These are phyloP conservation scores for Blastobotrys serpentis DNA, from an alignment of 1,139 yeast genomes.

Conservation along the genomic window DNA sequence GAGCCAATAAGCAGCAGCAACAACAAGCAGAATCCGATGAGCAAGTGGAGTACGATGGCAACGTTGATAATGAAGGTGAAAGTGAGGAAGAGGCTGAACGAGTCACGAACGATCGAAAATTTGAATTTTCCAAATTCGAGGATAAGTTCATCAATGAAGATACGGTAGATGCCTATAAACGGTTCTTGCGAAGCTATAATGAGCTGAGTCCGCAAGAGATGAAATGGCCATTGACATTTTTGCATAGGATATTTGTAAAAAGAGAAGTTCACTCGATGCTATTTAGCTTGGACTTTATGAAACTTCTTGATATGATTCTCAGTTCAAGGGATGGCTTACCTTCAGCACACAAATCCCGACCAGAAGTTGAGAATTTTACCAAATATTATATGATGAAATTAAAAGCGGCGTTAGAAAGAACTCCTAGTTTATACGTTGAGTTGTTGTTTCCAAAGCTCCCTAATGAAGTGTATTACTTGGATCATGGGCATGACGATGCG, in stretches of 20 bases:
- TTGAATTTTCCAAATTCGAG: conserved; percentile 48
- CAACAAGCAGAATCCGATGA: conserved; percentile 35
- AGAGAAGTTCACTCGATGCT: conserved; percentile 59
- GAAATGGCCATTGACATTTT: conserved; percentile 50
- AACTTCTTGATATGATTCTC: conserved; percentile 49
- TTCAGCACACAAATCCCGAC: conserved; percentile 44
- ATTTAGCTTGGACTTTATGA: conserved; percentile 73
- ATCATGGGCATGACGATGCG: conserved; percentile 55
- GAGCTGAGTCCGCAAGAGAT: conserved; percentile 65
- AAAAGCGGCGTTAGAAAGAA: conserved; percentile 48
- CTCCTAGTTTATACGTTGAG: conserved; percentile 64
- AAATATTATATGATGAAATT: conserved; percentile 66
- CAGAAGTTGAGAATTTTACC: conserved; percentile 65
- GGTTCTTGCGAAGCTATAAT: conserved; percentile 51
- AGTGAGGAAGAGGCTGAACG: conserved; percentile 35
- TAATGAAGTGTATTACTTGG: conserved; percentile 45
- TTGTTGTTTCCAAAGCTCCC: conserved; percentile 64
- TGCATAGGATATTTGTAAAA: conserved; percentile 69
- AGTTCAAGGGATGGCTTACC: conserved; percentile 39
- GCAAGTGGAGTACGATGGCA: conserved; percentile 47
- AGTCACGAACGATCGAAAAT: conserved; percentile 51
- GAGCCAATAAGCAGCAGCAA: conserved; percentile 23
- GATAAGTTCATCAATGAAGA: conserved; percentile 42
- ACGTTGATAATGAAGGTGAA: conserved; percentile 44
- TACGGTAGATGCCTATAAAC: conserved; percentile 52